phyloP scores from a whole-genome alignment of 495 filamentous ascomycete species.

The Penicillium subrubescens region DNA sequence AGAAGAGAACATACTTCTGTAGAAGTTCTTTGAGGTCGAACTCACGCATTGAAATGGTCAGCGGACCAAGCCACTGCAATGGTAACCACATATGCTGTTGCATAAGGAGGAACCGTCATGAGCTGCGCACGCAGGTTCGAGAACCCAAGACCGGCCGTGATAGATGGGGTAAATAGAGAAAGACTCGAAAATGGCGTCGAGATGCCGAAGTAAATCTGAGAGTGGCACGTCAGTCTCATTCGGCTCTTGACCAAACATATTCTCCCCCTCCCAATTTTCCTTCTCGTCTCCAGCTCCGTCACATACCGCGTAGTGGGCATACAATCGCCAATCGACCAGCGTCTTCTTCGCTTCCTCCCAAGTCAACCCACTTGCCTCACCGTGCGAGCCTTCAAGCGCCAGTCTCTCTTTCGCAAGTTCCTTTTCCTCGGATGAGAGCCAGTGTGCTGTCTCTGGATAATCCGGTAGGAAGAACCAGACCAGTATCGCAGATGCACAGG shows the following conservation, averaged over 20 bases:
- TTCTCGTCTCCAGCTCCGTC: not conserved
- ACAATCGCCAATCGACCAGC: slow-evolving; percentile 58
- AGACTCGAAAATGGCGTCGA: slow-evolving; percentile 68
- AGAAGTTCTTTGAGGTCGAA: no score
- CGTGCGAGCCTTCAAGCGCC: slow-evolving; percentile 61
- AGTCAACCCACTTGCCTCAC: slow-evolving; percentile 53
- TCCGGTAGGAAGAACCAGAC: not conserved
- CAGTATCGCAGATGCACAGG: not conserved
- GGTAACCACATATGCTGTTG: slow-evolving; percentile 63
- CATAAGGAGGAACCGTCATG: slow-evolving; percentile 77
- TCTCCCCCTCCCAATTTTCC: not conserved
- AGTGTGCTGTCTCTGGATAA: not conserved
- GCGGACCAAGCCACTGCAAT: slow-evolving; percentile 62
- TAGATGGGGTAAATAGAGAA: slow-evolving; percentile 67
- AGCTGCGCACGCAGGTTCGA: slow-evolving; percentile 63
- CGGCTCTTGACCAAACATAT: not conserved
- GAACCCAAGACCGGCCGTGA: slow-evolving; percentile 67
- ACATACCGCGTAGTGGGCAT: slow-evolving; percentile 55
- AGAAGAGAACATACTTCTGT: no score
- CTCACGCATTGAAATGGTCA: slow-evolving; percentile 63
- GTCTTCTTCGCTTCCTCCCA: slow-evolving; percentile 56
- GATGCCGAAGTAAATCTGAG: slow-evolving; percentile 50
- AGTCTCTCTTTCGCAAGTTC: slow-evolving; percentile 27
- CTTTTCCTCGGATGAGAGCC: not conserved
- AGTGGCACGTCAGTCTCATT: not conserved